Evolutionary conservation across 129 eudicot genomes (phyloP), one percentile per base, ranked within the genome.

Genomic region (Centella asiatica): DNA sequence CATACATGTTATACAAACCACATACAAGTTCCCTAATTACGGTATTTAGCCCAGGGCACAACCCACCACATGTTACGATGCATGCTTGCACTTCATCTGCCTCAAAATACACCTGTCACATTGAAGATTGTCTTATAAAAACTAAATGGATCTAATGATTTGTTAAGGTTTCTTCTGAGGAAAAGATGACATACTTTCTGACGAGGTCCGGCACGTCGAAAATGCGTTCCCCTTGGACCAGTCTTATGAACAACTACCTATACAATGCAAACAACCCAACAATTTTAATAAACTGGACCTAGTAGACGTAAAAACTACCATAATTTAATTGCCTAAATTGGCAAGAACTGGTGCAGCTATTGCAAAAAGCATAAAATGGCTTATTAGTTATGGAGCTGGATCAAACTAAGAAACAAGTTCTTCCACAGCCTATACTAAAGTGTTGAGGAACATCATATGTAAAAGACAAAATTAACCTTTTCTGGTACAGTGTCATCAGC

Each of bases 181-280:
- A 4, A 67, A 15, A 44, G 37, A 50, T 15, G 26, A 52, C 31
- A 48, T 72, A 83, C 98, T 94, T 75, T 78, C 67, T 87, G 83
- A 53, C 98, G 94, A 44, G 95, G 94, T 39, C 98, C 98, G 54
- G 98, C 98, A 27, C 98, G 94, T 17, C 94, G 83, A 74, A 90
- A 86, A 77, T 90, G 98, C 58, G 68, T 69, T 36, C 98, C 98
- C 69, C 98, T 75, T 31, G 89, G 89, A 65, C 87, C 80, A 36
- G 81, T 80, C 83, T 83, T 87, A 70, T 88, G 96, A 71, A 81
- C 94, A 55, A 88, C 89, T 51, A 88, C 67, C 95, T 86, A 49
- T 27, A 34, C 33, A 46, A 46, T 46, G 22, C n/a, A 17, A 17
- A 46, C 26, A 33, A 29, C 13, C 4, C 11, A 34, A 24, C 33